Conservation (phyloP, 495 filamentous ascomycete genomes). For the Neurospora terricola region DNA sequence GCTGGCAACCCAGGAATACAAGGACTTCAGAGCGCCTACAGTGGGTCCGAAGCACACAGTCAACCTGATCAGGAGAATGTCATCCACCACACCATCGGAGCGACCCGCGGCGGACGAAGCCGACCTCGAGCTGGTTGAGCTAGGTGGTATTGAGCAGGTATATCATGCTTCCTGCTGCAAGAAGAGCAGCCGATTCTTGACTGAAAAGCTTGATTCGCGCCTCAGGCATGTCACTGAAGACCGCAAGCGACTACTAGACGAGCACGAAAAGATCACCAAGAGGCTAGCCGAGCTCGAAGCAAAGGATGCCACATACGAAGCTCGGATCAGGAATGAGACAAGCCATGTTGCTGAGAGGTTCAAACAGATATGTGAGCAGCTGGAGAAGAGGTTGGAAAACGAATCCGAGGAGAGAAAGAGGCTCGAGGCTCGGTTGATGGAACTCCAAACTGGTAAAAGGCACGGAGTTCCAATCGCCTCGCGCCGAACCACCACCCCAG, state of each 20-base stretch:
- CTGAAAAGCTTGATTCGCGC: constrained; percentile 18
- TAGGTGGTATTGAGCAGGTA: constrained; percentile 33
- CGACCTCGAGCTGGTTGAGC: constrained; percentile 21
- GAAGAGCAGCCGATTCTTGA: constrained; percentile 21
- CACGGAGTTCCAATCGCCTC: not conserved
- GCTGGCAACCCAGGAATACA: constrained; percentile 20
- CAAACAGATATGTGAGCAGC: constrained; percentile 14
- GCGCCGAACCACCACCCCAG: not conserved
- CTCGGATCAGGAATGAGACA: constrained; percentile 19
- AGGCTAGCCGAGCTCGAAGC: constrained; percentile 22
- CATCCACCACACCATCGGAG: constrained; percentile 11
- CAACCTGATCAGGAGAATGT: constrained; percentile 23
- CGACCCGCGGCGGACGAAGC: constrained; percentile 24
- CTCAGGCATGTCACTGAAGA: constrained; percentile 15
- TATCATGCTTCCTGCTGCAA: constrained; percentile 33
- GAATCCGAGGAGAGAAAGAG: constrained; percentile 14
- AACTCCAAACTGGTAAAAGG: constrained; percentile 4
- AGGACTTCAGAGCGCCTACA: constrained; percentile 21
- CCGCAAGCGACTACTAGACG: constrained; percentile 15
- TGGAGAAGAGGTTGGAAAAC: constrained; percentile 21
- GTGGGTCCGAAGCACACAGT: constrained; percentile 27
- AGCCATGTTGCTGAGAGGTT: constrained; percentile 11
- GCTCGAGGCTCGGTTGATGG: constrained; percentile 8
- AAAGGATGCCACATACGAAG: constrained; percentile 24
- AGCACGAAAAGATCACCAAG: constrained; percentile 15